Base-by-base conservation (phyloP, 1,139 yeast species). In the Zygoascus meyerae region DNA sequence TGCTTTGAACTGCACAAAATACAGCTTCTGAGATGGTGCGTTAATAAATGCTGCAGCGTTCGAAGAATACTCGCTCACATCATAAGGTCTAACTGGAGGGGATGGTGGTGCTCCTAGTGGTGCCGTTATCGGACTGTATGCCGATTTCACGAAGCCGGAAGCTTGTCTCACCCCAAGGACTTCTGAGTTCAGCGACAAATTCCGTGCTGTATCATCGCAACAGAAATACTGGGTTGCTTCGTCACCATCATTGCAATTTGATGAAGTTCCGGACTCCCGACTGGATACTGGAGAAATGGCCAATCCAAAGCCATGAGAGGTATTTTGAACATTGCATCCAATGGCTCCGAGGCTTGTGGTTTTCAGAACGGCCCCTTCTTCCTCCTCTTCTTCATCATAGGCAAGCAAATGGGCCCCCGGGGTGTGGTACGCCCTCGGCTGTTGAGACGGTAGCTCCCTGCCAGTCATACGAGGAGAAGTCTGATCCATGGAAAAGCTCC, bases 1-100 rank as follows among this genome's bases (percentile, higher is more conserved):
- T 26, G 87, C 84, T 64, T 94, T 92, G 67, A 92, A 85, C 48
- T 86, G 82, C 29, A 90, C 94, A 44, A 89, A 68, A 44, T 82
- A 81, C 41, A 83, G 67, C 16, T 75, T 73, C 44, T 49, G 47
- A 45, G 55, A 51, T 11, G 63, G 58, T 10, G 57, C 56, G 1
- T 61, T 53, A 28, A 61, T 58, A 34, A 61, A 42, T 10, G 52
- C 42, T 7, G 59, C 53, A 30, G 52, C 42, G 17, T 53, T 50
- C 6, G 39, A 9, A 18, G 39, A 29, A 26, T 18, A 18, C 9
- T 35, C 39, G 8, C 14, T 11, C 39, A 35, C n/a, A 15, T 35
- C 52, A 33, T 16, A 9, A 12, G 45, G 41, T 11, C 32, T 40
- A 10, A 50, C 21, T 31, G 48, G 37, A 2, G 50, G 48, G 3